Conservation (phyloP, 768 basidiomycete species). For the Dendrothele bispora region DNA sequence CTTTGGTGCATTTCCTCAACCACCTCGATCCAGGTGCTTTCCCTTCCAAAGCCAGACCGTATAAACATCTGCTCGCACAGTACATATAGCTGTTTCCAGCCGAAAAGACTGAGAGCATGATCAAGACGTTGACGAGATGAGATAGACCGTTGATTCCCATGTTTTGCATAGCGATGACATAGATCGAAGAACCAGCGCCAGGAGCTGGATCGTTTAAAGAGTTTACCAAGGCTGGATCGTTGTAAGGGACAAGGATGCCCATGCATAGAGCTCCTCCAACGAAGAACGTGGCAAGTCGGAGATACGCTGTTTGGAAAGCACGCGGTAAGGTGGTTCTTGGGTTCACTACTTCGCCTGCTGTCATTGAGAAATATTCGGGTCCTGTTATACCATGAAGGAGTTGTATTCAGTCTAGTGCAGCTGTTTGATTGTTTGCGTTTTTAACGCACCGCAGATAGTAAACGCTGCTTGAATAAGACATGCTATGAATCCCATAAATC, state of each 20-base stretch:
- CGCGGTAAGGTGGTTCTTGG: constrained; percentile 69
- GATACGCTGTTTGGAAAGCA: constrained; percentile 75
- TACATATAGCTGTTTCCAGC: constrained; percentile 71
- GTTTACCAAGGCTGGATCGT: constrained; percentile 53
- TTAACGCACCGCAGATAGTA: constrained; percentile 50
- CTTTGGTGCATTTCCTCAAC: constrained; percentile 50
- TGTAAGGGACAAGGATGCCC: constrained; percentile 77
- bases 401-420: not conserved
- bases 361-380: constrained; percentile 52
- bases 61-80: constrained; percentile 52
- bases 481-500: constrained; percentile 61
- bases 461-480: constrained; percentile 62
- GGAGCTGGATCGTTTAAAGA: constrained; percentile 50
- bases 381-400: constrained; percentile 20
- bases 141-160: constrained; percentile 60
- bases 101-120: constrained; percentile 69
- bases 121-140: constrained; percentile 68
- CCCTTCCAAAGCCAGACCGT: constrained; percentile 58
- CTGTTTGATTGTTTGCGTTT: constrained; percentile 1
- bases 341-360: constrained; percentile 70
- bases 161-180: constrained; percentile 78
- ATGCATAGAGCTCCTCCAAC: constrained; percentile 67
- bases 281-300: constrained; percentile 77
- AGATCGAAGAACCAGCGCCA: constrained; percentile 68
- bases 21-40: constrained; percentile 55